Conservation (phyloP, 2,329 filamentous ascomycete genomes). For the Metarhizium sp. region DNA sequence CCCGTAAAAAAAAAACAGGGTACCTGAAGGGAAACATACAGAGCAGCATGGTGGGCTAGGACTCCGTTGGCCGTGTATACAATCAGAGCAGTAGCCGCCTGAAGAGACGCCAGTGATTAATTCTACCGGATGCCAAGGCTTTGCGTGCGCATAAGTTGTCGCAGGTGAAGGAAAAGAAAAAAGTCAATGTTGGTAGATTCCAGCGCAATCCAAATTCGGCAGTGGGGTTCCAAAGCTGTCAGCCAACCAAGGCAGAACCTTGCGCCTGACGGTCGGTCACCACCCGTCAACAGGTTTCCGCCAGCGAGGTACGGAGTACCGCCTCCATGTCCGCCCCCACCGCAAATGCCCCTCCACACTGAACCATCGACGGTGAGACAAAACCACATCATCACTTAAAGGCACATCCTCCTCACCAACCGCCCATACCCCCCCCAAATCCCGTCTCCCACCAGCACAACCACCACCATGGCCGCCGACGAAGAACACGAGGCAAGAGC, state of each 20-base stretch:
- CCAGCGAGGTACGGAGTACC: no score
- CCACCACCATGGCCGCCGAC: constrained; percentile 8
- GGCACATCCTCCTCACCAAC: background rate
- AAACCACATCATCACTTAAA: background rate
- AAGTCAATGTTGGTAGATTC: no score
- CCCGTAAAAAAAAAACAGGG: background rate
- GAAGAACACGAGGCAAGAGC: constrained; percentile 13
- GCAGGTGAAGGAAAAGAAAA: no score
- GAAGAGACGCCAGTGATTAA: no score
- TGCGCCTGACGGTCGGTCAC: no score
- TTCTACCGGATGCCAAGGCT: background rate
- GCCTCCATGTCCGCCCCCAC: background rate
- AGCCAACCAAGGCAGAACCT: no score
- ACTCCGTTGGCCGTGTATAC: background rate
- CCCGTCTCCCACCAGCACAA: background rate
- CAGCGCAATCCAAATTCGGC: no score
- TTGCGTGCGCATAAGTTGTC: no score
- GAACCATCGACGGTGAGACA: background rate
- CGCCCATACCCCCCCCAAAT: background rate
- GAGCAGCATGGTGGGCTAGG: constrained; percentile 48
- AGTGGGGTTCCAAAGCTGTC: no score
- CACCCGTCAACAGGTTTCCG: no score
- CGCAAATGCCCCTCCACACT: background rate
- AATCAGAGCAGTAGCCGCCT: background rate
- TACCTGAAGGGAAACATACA: constrained; percentile 35